Evolutionary conservation across 1,139 yeast genomes (phyloP).

Genomic region (Nematodospora anomalae): DNA sequence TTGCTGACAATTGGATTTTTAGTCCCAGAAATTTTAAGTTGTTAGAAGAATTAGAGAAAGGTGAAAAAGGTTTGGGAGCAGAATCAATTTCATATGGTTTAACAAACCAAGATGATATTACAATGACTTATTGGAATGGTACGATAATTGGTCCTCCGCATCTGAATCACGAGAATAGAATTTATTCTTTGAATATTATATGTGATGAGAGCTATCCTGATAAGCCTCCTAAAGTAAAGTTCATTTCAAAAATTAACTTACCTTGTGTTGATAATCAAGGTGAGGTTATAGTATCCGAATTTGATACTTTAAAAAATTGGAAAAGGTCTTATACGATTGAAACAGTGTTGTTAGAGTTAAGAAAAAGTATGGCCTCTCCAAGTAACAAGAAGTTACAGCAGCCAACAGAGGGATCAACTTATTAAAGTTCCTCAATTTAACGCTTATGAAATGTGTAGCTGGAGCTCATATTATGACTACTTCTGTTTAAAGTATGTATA

Average conservation of each 20-base stretch:
- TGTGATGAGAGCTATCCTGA: slow-evolving; percentile 91
- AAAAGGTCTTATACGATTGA: slow-evolving; percentile 89
- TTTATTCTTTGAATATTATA: slow-evolving; percentile 75
- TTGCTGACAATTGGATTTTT: slow-evolving; percentile 1
- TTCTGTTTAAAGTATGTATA: not conserved
- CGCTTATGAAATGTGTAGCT: not conserved
- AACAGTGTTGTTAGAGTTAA: slow-evolving; percentile 78
- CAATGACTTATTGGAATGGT: slow-evolving; percentile 95
- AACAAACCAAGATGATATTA: slow-evolving; percentile 82
- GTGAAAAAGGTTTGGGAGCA: slow-evolving; percentile 96
- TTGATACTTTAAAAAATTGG: slow-evolving; percentile 81
- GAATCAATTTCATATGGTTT: slow-evolving; percentile 95
- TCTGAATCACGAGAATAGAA: slow-evolving; percentile 88
- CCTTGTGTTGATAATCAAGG: slow-evolving; percentile 86
- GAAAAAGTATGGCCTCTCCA: slow-evolving; percentile 82
- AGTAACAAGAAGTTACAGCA: slow-evolving; percentile 83
- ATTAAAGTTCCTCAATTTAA: slow-evolving; percentile 24
- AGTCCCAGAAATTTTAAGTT: slow-evolving; percentile 94
- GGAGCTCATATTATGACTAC: not conserved
- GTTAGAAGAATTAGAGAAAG: slow-evolving; percentile 93
- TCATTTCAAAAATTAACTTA: slow-evolving; percentile 79
- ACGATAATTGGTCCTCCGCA: slow-evolving; percentile 98
- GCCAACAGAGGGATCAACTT: slow-evolving; percentile 86
- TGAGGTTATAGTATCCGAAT: slow-evolving; percentile 55
- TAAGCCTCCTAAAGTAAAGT: slow-evolving; percentile 77